These are phyloP conservation scores for Agaricales sp. DNA, from an alignment of 1,284 basidiomycete genomes.

Conservation along the genomic window DNA sequence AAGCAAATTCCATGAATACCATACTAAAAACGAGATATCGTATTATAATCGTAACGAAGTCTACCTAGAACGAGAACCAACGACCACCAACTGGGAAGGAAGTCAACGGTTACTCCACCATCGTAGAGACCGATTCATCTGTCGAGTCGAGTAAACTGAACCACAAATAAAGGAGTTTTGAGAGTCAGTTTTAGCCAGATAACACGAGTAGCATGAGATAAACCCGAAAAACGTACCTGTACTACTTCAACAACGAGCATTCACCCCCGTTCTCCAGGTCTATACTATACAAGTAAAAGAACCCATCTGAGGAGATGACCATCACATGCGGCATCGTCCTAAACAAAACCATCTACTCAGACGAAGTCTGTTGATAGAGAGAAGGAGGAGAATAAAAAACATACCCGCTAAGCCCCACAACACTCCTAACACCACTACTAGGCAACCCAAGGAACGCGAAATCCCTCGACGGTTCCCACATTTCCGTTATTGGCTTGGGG, in stretches of 20 bases:
- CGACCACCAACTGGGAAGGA: background rate
- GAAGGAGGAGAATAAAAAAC: constrained; percentile 19
- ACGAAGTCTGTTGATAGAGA: background rate
- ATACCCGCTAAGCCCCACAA: constrained; percentile 81
- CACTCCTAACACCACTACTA: constrained; percentile 67
- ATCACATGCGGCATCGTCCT: constrained; percentile 95
- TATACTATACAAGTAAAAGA: constrained; percentile 93
- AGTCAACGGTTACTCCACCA: background rate
- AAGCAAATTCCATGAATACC: too few relatives aligned
- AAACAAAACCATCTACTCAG: background rate
- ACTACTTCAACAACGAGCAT: constrained; percentile 91
- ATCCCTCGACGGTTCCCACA: constrained; percentile 95
- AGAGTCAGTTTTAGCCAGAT: too few relatives aligned
- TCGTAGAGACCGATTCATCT: background rate
- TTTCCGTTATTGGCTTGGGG: constrained; percentile 85
- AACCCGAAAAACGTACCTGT: constrained; percentile 29
- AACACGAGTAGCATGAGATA: background rate
- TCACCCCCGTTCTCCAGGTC: constrained; percentile 96
- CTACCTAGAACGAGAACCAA: too few relatives aligned
- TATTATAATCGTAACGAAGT: too few relatives aligned
- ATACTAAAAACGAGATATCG: too few relatives aligned
- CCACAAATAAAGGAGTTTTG: too few relatives aligned
- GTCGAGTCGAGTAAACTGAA: background rate
- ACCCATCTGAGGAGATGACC: constrained; percentile 93
- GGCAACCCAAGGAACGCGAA: constrained; percentile 91